Base-by-base conservation (phyloP, 495 filamentous ascomycete genomes). In the Aspergillus campestris region DNA sequence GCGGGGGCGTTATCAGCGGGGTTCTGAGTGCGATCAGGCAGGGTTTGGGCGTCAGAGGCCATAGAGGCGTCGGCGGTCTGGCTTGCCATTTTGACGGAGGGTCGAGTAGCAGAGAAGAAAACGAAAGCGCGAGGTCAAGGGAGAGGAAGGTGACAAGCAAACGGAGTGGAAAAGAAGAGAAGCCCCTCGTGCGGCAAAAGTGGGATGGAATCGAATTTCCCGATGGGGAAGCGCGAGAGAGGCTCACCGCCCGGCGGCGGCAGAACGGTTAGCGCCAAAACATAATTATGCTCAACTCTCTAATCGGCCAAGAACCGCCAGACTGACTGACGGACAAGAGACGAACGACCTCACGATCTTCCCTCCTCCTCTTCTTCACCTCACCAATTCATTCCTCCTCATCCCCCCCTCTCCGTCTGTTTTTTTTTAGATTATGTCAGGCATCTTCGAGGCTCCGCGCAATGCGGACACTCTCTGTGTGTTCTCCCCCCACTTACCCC, bases 361-460 rank as follows among this genome's bases (percentile, higher is more conserved):
- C 18, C 18, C 4, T 4, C 18, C 18, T 24, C 18, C 18, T 24
- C 18, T 24, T 24, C 18, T 24, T 24, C 18, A 24, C 18, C 18
- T 24, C 18, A 24, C 4, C 18, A 24, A 61, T 64, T 70, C 56
- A 50, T 51, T 34, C 45, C 14, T 49, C 33, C 15, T 33, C 38
- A 38, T 40, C 30, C 27, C 45, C 35, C 52, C 41, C 45, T 46
- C 49, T 55, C 54, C 45, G 47, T 58, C 47, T 49, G 44, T 56
- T 62, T 43, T 56, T 62, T 43, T 40, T 42, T 30, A 43, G 10
- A 73, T 53, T 44, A 95, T 95, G 89, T 78, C 83, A 64, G 83
- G 84, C 57, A 84, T 95, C 59, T 95, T 95, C 59, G 85, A 90
- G 69, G 84, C 87, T 60, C 81, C 86, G 61, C 75, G 87, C 60